Evolutionary conservation across 2,329 filamentous ascomycete species (phyloP).

Genomic region (Fusarium torreyae): DNA sequence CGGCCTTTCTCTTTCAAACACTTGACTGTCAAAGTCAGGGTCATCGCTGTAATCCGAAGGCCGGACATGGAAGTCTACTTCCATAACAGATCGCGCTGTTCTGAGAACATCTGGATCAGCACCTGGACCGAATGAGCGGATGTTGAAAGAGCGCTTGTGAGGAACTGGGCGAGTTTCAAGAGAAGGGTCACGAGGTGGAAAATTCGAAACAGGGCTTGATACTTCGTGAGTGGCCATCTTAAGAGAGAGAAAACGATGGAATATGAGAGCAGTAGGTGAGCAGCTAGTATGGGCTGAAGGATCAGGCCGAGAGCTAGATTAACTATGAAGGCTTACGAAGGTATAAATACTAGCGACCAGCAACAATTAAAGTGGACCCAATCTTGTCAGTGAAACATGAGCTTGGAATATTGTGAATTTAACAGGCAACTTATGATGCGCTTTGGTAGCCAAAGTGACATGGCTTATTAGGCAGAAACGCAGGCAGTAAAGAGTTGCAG

Average conservation of each 20-base stretch:
- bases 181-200: slow-evolving; percentile 19
- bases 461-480: slow-evolving; percentile 21
- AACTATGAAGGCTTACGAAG: background rate
- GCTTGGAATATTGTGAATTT: background rate
- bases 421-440: background rate
- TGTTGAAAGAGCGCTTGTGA: slow-evolving; percentile 17
- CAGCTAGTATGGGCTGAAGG: background rate
- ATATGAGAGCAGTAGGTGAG: background rate
- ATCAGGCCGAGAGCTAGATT: background rate
- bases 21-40: slow-evolving; percentile 19
- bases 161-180: slow-evolving; percentile 19
- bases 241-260: background rate
- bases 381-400: background rate
- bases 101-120: slow-evolving; percentile 10
- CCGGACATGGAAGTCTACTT: slow-evolving; percentile 23
- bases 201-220: background rate
- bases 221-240: slow-evolving; percentile 5
- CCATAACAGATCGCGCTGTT: slow-evolving; percentile 16
- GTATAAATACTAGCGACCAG: slow-evolving; percentile 6
- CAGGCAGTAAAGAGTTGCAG: slow-evolving; percentile 8
- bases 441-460: slow-evolving; percentile 7
- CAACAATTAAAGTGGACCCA: background rate
- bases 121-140: slow-evolving; percentile 28
- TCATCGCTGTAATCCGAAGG: slow-evolving; percentile 24
- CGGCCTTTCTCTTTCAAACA: slow-evolving; percentile 24